Base-by-base conservation (phyloP, 139 green algal genomes). In the Bryopsis sp. region DNA sequence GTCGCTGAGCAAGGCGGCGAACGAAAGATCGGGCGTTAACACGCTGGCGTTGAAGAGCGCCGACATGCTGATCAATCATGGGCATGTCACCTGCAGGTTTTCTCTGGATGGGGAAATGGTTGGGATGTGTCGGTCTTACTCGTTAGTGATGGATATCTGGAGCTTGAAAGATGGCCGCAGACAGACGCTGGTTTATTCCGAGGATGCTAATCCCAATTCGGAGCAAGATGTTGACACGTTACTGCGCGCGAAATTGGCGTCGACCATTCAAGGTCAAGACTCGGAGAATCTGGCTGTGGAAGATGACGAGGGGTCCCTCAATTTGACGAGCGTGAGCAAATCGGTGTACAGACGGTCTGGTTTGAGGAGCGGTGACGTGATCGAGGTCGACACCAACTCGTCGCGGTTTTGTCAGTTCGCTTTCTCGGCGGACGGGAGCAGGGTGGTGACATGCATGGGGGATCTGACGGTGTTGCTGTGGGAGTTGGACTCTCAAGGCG, bases 91-190 rank as follows among this genome's bases (percentile, higher is more conserved):
- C 3, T 65, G 58, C 58, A 65, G 43, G n/a, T 65, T 65, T 43
- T 65, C 58, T 8, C 22, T 11, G 7, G 58, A 65, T 39, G 58
- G 58, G 4, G 6, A 65, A 15, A 47, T 6, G 7, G n/a, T 65
- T 65, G 58, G 58, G 26, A 31, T 65, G 32, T 47, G 39, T 31
- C 26, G 58, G 6, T 22, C 43, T 6, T 65, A 46, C 58, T 46
- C 32, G 32, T 32, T 33, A 39, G 58, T 65, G 15, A 65, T 65
- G 58, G 58, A 65, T 39, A 43, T 65, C 58, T 65, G 58, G 58
- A 5, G 43, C 28, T 33, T 65, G 15, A 46, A 7, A 3, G 28
- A 39, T 39, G 58, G 28, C 4, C 28, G 26, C 29, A 39, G 43
- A 5, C 26, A 22, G 15, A 22, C 31, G 6, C 31, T 65, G 58